Evolutionary conservation across 1,284 basidiomycete species (phyloP).

Genomic region (Tranzscheliella williamsii): DNA sequence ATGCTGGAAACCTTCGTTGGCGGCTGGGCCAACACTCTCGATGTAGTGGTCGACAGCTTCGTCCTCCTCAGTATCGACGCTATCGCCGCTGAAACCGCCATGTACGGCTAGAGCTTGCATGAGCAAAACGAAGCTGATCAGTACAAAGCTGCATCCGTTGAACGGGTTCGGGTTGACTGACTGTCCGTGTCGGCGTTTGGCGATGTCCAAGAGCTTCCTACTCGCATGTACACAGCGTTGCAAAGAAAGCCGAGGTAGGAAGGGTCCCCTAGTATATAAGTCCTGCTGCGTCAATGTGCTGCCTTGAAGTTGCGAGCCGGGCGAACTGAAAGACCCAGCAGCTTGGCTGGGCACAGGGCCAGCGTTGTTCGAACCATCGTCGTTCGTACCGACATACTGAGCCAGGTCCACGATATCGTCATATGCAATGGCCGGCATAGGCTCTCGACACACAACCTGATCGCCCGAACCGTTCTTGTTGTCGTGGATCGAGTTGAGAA

Average conservation of each 20-base stretch:
- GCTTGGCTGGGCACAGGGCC: background rate
- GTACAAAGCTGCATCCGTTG: conserved; percentile 54
- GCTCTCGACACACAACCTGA: conserved; percentile 40
- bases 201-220: conserved; percentile 49
- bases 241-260: conserved; percentile 44
- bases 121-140: conserved; percentile 53
- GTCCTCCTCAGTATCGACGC: conserved; percentile 5
- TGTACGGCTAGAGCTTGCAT: conserved; percentile 53
- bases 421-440: conserved; percentile 36
- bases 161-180: conserved; percentile 51
- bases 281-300: conserved; percentile 33
- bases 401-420: conserved; percentile 12
- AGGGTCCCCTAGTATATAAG: conserved; percentile 48
- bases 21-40: conserved; percentile 11
- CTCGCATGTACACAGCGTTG: conserved; percentile 51
- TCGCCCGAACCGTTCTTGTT: conserved; percentile 21
- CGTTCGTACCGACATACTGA: conserved; percentile 2
- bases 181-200: conserved; percentile 34
- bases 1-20: conserved; percentile 29
- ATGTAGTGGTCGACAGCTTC: conserved; percentile 1
- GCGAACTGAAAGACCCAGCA: conserved; percentile 1
- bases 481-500: conserved; percentile 52
- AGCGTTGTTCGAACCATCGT: background rate
- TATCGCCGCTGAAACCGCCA: conserved; percentile 24
- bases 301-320: conserved; percentile 1